phyloP scores from a whole-genome alignment of 169 alveolate species.

The Cryptosporidium meleagridis region DNA sequence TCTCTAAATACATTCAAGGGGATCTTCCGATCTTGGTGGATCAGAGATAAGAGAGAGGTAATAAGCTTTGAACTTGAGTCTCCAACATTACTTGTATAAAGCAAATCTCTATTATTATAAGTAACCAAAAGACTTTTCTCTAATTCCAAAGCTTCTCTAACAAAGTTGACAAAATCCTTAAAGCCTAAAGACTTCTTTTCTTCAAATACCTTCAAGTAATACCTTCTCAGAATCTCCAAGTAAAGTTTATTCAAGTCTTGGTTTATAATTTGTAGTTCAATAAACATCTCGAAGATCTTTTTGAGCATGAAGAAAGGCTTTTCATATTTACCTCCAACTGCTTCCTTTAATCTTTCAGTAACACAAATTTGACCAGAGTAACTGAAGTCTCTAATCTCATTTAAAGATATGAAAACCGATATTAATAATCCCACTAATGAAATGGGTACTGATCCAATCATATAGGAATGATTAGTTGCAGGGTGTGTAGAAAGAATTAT shows the following conservation, averaged over 20 bases:
- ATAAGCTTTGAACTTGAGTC: not conserved
- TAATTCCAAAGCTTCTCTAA: conserved; percentile 5
- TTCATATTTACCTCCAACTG: not conserved
- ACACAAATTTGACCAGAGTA: not conserved
- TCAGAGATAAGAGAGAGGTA: conserved; percentile 13
- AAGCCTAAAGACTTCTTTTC: conserved; percentile 1
- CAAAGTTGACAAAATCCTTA: conserved; percentile 27
- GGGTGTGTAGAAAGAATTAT: not conserved
- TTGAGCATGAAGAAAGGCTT: conserved; percentile 13
- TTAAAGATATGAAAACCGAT: conserved; percentile 3
- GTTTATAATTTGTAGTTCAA: conserved; percentile 4
- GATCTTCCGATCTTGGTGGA: not conserved
- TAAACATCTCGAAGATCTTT: conserved; percentile 42
- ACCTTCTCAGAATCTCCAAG: not conserved
- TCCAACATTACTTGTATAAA: not conserved
- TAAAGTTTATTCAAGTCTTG: not conserved
- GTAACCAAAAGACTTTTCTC: conserved; percentile 27
- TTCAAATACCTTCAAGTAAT: conserved; percentile 4
- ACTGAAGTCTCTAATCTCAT: conserved; percentile 17
- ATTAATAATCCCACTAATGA: conserved; percentile 14
- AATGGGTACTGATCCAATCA: conserved; percentile 5
- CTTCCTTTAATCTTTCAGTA: not conserved
- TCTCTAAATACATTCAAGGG: not conserved
- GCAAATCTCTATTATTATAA: not conserved
- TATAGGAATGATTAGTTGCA: not conserved